These are phyloP conservation scores for Tephrocybe sp. DNA, from an alignment of 768 basidiomycete genomes.

Conservation along the genomic window DNA sequence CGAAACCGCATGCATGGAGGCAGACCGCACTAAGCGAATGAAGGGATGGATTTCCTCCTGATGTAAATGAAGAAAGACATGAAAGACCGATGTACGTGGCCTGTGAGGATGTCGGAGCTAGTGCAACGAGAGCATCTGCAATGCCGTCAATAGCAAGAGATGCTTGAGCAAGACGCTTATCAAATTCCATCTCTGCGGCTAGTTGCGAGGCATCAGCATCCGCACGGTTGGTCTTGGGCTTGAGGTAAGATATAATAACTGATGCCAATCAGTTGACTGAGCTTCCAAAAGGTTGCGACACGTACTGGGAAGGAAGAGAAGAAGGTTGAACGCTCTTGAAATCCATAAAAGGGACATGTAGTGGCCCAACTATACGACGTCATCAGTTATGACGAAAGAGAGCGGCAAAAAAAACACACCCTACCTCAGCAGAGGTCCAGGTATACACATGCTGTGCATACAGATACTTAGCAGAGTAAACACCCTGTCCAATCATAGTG, in stretches of 20 bases:
- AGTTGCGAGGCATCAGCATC: constrained; percentile 43
- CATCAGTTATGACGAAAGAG: constrained; percentile 7
- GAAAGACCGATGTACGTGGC: constrained; percentile 58
- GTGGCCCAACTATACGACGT: constrained; percentile 60
- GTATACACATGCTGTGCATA: constrained; percentile 73
- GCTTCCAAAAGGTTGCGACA: background rate
- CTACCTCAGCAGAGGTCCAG: constrained; percentile 63
- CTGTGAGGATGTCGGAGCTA: constrained; percentile 51
- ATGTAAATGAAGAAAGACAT: constrained; percentile 62
- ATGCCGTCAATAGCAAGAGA: constrained; percentile 70
- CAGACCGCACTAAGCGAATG: constrained; percentile 74
- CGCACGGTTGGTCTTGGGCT: constrained; percentile 39
- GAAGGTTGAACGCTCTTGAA: constrained; percentile 61
- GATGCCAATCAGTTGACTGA: background rate
- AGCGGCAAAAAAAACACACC: constrained; percentile 4
- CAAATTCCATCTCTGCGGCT: constrained; percentile 64
- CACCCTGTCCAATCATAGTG: constrained; percentile 41
- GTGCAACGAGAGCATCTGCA: constrained; percentile 61
- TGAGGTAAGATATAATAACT: constrained; percentile 67
- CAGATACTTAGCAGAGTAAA: constrained; percentile 75
- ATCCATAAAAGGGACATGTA: constrained; percentile 74
- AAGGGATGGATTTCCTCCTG: constrained; percentile 66
- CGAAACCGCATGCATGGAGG: constrained; percentile 50
- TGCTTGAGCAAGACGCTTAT: constrained; percentile 60
- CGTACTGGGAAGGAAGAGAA: constrained; percentile 70